A percentile compares a stretch with the other conserved stretches of the same genome.
Conservation (phyloP, 2,329 filamentous ascomycete species). For the Talaromyces sp. region DNA sequence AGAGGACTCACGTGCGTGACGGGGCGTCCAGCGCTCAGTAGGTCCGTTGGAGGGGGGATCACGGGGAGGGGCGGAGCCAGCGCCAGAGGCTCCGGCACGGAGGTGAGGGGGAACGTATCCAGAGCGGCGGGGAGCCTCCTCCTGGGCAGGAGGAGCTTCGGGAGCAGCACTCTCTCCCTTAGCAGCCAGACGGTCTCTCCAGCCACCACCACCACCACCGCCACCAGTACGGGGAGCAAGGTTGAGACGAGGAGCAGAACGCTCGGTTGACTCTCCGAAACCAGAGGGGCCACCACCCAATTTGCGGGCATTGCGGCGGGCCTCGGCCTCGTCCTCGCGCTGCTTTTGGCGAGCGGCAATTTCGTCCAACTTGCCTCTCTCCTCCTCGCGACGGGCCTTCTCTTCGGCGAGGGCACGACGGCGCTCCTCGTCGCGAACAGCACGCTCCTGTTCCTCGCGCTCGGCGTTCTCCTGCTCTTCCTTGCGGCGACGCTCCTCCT, state of each 20-base stretch:
- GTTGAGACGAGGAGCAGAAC: slow-evolving; percentile 58
- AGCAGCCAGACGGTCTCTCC: slow-evolving; percentile 63
- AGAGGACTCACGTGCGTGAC: slow-evolving; percentile 34
- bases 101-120: slow-evolving; percentile 47
- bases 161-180: slow-evolving; percentile 43
- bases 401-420: slow-evolving; percentile 74
- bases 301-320: slow-evolving; percentile 69
- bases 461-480: slow-evolving; percentile 85
- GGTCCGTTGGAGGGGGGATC: slow-evolving; percentile 30
- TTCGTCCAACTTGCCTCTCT: slow-evolving; percentile 65
- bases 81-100: slow-evolving; percentile 33
- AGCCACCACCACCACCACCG: slow-evolving; percentile 48
- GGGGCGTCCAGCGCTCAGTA: slow-evolving; percentile 36
- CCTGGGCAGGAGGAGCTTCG: slow-evolving; percentile 31
- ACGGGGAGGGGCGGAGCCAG: slow-evolving; percentile 33
- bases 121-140: slow-evolving; percentile 34
- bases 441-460: slow-evolving; percentile 84
- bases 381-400: slow-evolving; percentile 61
- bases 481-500: slow-evolving; percentile 72
- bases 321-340: slow-evolving; percentile 86
- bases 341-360: slow-evolving; percentile 69
- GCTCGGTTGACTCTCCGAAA: slow-evolving; percentile 50
- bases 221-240: slow-evolving; percentile 52
- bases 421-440: slow-evolving; percentile 76
- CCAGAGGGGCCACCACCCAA: slow-evolving; percentile 45